Base-by-base conservation (phyloP, 768 basidiomycete species). In the Pleurotus tuoliensis region DNA sequence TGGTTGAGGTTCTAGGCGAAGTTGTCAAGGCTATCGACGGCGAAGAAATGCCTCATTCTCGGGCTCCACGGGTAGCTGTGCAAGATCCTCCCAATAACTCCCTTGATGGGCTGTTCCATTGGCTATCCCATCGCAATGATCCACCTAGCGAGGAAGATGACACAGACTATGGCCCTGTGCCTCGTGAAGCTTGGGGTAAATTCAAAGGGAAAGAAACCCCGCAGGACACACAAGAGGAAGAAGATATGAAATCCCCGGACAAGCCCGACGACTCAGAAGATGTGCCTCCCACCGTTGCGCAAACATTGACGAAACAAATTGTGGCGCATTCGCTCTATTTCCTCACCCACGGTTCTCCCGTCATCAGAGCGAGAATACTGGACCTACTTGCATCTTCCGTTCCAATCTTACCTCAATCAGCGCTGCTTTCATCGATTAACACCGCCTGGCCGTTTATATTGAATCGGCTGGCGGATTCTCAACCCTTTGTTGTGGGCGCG, bases 401-500 rank as follows among this genome's bases (percentile, higher is more conserved):
- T 3, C 82, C 88, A 0, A 84, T 94, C 5, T 75, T 86, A 18
- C 80, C 80, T 0, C 87, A 87, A 63, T 82, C 86, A 11, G 83
- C 88, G 13, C 79, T 98, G 15, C 80, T 98, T 40, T 90, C 94
- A 2, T 80, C 89, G 4, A 82, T 98, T 37, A 91, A 98, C 69
- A 80, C 82, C 18, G 88, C 91, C 1, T 99, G 97, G 97, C 92
- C 93, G n/a, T 92, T 88, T 68, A 83, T 99, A 62, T 72, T 98
- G 55, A 93, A 93, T 62, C 82, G 96, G 6, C 76, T 98, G 11
- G 66, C 69, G 12, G 92, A 94, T 64, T 44, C 76, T 0, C 89
- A 94, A 65, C 73, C 84, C 0, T 94, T 84, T 62, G 93, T 98
- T 25, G 82, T 94, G 59, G 81, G 82, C 54, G 88, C 89, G 20